A percentile compares a stretch with the other conserved stretches of the same genome.
These are phyloP conservation scores for Canna indica DNA, from an alignment of 176 grass and related monocot species.

Conservation along the genomic window DNA sequence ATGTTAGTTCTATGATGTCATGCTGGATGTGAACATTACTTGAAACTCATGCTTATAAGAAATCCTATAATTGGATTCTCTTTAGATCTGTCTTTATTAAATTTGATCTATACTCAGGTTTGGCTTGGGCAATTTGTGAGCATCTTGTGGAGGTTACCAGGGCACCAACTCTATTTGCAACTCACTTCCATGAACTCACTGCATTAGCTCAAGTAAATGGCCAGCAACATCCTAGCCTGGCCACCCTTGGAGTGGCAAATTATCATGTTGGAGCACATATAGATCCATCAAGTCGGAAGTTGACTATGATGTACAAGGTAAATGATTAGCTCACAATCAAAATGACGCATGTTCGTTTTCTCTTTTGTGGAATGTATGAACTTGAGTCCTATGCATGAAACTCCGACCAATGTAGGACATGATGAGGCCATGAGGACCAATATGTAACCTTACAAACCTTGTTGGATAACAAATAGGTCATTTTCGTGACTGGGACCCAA, in stretches of 20 bases:
- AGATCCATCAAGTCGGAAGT: slow-evolving; percentile 76
- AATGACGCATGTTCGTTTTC: neutral
- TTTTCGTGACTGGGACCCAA: too few relatives aligned
- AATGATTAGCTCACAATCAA: slow-evolving; percentile 4
- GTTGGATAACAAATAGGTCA: too few relatives aligned
- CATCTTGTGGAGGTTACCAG: slow-evolving; percentile 87
- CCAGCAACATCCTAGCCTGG: slow-evolving; percentile 25
- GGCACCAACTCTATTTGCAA: slow-evolving; percentile 89
- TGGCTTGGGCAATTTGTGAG: slow-evolving; percentile 98
- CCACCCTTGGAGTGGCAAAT: slow-evolving; percentile 67
- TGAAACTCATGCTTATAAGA: neutral
- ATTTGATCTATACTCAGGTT: slow-evolving; percentile 30
- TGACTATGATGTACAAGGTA: slow-evolving; percentile 99
- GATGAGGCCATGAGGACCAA: too few relatives aligned
- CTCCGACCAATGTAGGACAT: too few relatives aligned
- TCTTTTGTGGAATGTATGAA: neutral
- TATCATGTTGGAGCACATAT: slow-evolving; percentile 99
- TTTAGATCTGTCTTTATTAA: neutral
- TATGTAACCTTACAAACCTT: too few relatives aligned
- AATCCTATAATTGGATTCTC: neutral
- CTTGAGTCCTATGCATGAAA: too few relatives aligned
- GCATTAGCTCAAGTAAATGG: slow-evolving; percentile 52
- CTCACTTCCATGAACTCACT: slow-evolving; percentile 98
- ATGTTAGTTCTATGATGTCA: neutral
- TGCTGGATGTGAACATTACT: neutral